Evolutionary conservation across 1,284 basidiomycete species (phyloP).

Genomic region (Ustilago tritici): DNA sequence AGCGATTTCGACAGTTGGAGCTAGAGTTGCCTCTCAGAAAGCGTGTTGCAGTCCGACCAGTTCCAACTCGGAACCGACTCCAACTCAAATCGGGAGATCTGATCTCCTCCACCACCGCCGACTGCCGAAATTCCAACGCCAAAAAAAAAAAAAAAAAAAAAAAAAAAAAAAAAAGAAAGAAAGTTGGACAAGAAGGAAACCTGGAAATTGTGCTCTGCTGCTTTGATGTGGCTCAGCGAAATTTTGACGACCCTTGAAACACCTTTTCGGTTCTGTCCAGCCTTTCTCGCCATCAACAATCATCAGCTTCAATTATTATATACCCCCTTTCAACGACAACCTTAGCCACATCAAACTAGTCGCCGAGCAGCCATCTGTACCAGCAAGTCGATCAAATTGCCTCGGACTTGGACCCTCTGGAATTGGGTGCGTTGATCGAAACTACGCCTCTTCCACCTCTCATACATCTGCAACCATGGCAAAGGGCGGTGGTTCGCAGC

Average conservation of each 20-base stretch:
- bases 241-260: conserved; percentile 29
- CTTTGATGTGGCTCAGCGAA: conserved; percentile 23
- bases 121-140: neutral
- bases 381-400: neutral
- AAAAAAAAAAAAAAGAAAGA: neutral
- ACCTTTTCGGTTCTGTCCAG: neutral
- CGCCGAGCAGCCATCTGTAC: neutral
- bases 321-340: conserved; percentile 9
- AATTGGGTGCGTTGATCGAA: neutral
- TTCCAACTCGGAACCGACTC: conserved; percentile 40
- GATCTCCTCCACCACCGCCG: conserved; percentile 18
- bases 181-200: conserved; percentile 1
- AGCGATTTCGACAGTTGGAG: neutral
- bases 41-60: conserved; percentile 25
- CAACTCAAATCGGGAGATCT: conserved; percentile 29
- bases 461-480: conserved; percentile 43
- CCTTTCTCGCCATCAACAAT: neutral
- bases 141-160: conserved; percentile 1
- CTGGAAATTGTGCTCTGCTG: neutral
- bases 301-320: conserved; percentile 11
- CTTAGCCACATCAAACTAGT: neutral
- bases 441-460: neutral
- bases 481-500: conserved; percentile 67
- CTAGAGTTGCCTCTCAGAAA: neutral
- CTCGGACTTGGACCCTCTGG: neutral